Evolutionary conservation across 139 green algal genomes (phyloP).

Genomic region (Coccomyxa sp.): DNA sequence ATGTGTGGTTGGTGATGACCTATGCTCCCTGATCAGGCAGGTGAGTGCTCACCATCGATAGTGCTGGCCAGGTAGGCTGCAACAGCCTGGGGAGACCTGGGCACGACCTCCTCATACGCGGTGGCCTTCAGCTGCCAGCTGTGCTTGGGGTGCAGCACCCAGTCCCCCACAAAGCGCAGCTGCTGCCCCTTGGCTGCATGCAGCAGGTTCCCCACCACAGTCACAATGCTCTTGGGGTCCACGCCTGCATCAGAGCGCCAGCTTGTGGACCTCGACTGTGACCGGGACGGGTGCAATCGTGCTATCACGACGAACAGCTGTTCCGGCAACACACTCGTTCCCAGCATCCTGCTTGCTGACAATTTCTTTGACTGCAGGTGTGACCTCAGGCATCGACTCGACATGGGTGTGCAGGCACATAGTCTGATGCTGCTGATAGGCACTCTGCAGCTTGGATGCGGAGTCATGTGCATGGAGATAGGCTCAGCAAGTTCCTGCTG

Average conservation of each 20-base stretch:
- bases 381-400: too few relatives aligned
- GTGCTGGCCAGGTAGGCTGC: conserved; percentile 30
- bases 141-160: conserved; percentile 37
- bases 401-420: too few relatives aligned
- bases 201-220: conserved; percentile 32
- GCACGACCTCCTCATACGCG: conserved; percentile 4
- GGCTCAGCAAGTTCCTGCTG: too few relatives aligned
- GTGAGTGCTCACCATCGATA: background rate
- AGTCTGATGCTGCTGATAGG: too few relatives aligned
- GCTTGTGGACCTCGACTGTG: too few relatives aligned
- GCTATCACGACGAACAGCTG: background rate
- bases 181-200: conserved; percentile 24
- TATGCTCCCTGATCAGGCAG: too few relatives aligned
- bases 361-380: too few relatives aligned
- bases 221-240: conserved; percentile 12
- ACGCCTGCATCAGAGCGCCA: background rate
- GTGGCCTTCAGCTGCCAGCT: conserved; percentile 25
- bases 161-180: conserved; percentile 28
- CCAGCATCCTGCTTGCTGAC: too few relatives aligned
- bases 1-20: too few relatives aligned
- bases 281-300: too few relatives aligned
- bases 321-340: background rate
- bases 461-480: too few relatives aligned
- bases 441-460: too few relatives aligned
- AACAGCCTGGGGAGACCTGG: conserved; percentile 12